Conservation (phyloP, 495 filamentous ascomycete species). For the Neurospora terricola region DNA sequence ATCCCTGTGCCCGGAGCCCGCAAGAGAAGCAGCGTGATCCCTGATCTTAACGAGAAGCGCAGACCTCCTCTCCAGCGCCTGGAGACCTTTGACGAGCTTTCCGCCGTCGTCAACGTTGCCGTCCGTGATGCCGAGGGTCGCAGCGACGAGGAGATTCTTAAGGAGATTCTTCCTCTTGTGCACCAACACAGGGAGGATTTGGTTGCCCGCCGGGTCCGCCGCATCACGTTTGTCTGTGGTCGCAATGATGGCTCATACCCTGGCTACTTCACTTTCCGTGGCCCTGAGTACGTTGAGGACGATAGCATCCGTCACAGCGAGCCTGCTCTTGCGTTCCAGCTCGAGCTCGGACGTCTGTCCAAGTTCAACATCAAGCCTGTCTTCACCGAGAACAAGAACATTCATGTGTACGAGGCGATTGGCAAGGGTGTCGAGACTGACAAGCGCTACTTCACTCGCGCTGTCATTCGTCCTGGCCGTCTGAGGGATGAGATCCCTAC, state of each 20-base stretch:
- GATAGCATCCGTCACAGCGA: conserved; percentile 94
- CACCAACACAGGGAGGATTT: conserved; percentile 80
- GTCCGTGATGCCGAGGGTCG: conserved; percentile 81
- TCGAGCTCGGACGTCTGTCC: conserved; percentile 83
- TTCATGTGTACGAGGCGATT: conserved; percentile 94
- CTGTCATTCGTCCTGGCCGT: conserved; percentile 83
- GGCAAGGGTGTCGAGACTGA: conserved; percentile 91
- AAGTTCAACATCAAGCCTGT: conserved; percentile 97
- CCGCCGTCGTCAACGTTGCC: conserved; percentile 84
- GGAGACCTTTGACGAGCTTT: conserved; percentile 61
- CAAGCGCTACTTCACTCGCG: conserved; percentile 96
- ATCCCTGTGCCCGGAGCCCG: conserved; percentile 49
- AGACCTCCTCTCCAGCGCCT: conserved; percentile 37
- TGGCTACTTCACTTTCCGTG: conserved; percentile 95
- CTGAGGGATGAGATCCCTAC: conserved; percentile 95
- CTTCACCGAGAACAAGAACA: conserved; percentile 97
- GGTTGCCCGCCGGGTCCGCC: conserved; percentile 66
- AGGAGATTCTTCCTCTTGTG: conserved; percentile 62
- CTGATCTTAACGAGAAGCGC: conserved; percentile 65
- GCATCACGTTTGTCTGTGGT: conserved; percentile 93
- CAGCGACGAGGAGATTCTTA: conserved; percentile 72
- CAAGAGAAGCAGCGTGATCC: conserved; percentile 39
- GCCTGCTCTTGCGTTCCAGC: conserved; percentile 94
- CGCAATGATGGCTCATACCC: conserved; percentile 92
- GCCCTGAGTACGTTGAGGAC: conserved; percentile 81